These are phyloP conservation scores for Zizania latifolia DNA, from an alignment of 176 grass and related monocot species.

Conservation along the genomic window DNA sequence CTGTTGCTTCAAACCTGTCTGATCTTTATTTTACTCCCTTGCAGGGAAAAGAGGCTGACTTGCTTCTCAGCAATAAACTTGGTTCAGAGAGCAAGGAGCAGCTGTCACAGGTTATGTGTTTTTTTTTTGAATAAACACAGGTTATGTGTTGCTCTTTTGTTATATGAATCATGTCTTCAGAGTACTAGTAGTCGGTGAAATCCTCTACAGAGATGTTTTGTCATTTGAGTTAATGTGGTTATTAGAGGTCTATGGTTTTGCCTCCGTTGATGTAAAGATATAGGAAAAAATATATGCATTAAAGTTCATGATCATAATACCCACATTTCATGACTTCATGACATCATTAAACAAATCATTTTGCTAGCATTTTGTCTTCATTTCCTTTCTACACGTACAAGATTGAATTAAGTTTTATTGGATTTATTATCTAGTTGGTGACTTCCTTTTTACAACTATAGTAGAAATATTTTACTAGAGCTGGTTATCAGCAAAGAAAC, in stretches of 20 bases:
- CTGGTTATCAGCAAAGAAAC: conserved; percentile 10
- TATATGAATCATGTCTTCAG: conserved; percentile 11
- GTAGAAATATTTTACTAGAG: background rate
- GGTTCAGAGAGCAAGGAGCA: conserved; percentile 68
- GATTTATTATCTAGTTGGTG: background rate
- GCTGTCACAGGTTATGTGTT: conserved; percentile 94
- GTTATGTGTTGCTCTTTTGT: conserved; percentile 31
- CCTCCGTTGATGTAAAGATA: background rate
- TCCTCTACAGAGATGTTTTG: background rate
- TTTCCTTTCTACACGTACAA: conserved; percentile 14
- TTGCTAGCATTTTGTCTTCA: background rate
- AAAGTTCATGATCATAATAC: background rate
- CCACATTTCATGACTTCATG: conserved; percentile 8
- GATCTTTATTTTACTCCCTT: conserved; percentile 32
- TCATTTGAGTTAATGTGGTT: conserved; percentile 18
- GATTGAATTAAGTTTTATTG: background rate
- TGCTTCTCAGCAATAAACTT: conserved; percentile 64
- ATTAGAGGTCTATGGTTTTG: background rate
- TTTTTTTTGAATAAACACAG: no score
- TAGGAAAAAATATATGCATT: background rate
- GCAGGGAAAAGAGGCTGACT: conserved; percentile 80
- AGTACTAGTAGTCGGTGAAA: background rate
- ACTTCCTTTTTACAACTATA: background rate
- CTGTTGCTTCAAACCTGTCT: conserved; percentile 8
- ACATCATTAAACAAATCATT: conserved; percentile 9